Evolutionary conservation across 805 yeast species (phyloP).

Genomic region (Candida ficus): DNA sequence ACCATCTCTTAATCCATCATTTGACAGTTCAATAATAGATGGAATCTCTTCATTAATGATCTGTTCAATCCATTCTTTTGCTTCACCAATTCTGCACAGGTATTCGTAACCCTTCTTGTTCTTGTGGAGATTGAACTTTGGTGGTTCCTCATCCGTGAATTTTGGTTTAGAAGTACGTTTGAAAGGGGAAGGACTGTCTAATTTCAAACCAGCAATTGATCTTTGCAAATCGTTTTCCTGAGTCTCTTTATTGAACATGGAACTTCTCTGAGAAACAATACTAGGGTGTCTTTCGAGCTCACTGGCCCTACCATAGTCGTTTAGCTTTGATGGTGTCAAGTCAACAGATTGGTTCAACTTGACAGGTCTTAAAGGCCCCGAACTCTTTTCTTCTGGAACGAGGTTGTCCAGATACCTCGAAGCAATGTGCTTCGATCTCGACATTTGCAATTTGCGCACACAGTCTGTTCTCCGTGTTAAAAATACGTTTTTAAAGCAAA

Average conservation of each 20-base stretch:
- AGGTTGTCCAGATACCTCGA: constrained; percentile 25
- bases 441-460: too few species aligned
- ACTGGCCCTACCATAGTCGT: neutral
- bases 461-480: too few species aligned
- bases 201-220: constrained; percentile 18
- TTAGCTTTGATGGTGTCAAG: neutral
- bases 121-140: constrained; percentile 14
- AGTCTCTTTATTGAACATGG: too few species aligned
- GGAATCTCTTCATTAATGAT: constrained; percentile 55
- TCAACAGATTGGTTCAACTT: constrained; percentile 12
- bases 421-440: constrained; percentile 16
- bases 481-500: too few species aligned
- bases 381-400: constrained; percentile 3
- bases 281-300: constrained; percentile 4
- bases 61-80: constrained; percentile 73
- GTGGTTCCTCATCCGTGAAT: constrained; percentile 4
- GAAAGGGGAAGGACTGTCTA: constrained; percentile 24
- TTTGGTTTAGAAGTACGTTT: constrained; percentile 13
- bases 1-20: constrained; percentile 75
- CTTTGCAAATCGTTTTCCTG: too few species aligned
- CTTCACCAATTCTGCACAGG: constrained; percentile 73
- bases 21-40: constrained; percentile 45
- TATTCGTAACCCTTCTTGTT: constrained; percentile 61
- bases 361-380: constrained; percentile 17
- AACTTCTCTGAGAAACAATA: too few species aligned